Evolutionary conservation across 2,329 filamentous ascomycete species (phyloP).

Genomic region (Colletotrichum liaoningense): DNA sequence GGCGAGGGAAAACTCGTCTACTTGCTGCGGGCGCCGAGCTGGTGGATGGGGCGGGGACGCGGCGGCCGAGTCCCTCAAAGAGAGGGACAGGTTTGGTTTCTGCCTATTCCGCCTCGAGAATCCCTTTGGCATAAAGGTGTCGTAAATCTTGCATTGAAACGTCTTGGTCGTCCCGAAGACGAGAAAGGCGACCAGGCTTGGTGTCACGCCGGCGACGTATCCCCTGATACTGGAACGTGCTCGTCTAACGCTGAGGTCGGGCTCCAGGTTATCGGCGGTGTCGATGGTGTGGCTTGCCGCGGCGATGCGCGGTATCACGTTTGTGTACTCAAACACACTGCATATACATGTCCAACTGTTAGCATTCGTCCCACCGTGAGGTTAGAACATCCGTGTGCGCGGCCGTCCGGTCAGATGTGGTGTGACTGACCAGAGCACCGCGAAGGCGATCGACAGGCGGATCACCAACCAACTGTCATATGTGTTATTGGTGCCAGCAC

Average conservation of each 20-base stretch:
- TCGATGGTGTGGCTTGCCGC: constrained; percentile 44
- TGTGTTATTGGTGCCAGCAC: constrained; percentile 42
- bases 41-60: not conserved
- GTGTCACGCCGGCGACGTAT: constrained; percentile 42
- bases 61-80: not conserved
- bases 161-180: constrained; percentile 42
- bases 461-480: constrained; percentile 59
- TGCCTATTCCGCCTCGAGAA: not conserved
- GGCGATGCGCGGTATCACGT: constrained; percentile 45
- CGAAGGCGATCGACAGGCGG: constrained; percentile 57
- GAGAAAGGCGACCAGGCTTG: constrained; percentile 40
- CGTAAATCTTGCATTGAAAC: constrained; percentile 29
- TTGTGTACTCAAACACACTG: constrained; percentile 31
- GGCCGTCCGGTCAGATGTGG: no score
- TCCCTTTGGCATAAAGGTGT: constrained; percentile 9
- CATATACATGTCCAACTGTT: no score
- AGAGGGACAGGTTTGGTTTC: constrained; percentile 8
- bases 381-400: no score
- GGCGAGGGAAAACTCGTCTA: constrained; percentile 11
- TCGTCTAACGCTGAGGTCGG: constrained; percentile 46
- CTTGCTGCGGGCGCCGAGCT: not conserved
- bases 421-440: constrained; percentile 48
- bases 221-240: constrained; percentile 34
- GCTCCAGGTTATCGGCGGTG: constrained; percentile 38
- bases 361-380: no score